phyloP scores from a whole-genome alignment of 371 early-diverging fungal species.

The Saksenaea vasiformis region DNA sequence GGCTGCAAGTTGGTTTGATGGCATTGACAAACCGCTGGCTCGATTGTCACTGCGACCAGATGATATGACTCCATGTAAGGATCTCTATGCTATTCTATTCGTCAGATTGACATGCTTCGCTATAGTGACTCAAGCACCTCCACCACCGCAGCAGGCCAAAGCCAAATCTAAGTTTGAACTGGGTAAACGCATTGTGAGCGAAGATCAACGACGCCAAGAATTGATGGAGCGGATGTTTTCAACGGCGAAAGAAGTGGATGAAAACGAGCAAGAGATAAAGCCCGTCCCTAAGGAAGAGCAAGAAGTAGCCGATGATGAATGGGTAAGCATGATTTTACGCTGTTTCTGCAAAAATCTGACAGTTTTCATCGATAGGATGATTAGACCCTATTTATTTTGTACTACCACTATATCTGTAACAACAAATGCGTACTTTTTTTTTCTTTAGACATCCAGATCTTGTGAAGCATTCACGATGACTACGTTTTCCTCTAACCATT shows the following conservation, averaged over 20 bases:
- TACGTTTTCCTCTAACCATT: neutral
- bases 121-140: slow-evolving; percentile 49
- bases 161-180: slow-evolving; percentile 45
- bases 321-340: slow-evolving; percentile 26
- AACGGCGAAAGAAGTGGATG: slow-evolving; percentile 47
- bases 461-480: neutral
- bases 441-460: neutral
- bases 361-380: too few relatives aligned
- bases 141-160: slow-evolving; percentile 36
- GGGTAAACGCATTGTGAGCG: slow-evolving; percentile 35
- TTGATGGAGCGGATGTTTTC: slow-evolving; percentile 61
- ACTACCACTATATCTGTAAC: too few relatives aligned
- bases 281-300: slow-evolving; percentile 23
- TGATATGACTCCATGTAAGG: slow-evolving; percentile 61
- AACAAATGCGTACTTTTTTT: neutral
- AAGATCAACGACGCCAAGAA: slow-evolving; percentile 46
- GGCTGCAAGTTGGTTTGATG: slow-evolving; percentile 61
- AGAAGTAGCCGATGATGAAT: slow-evolving; percentile 57
- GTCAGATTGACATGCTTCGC: neutral
- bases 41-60: slow-evolving; percentile 58
- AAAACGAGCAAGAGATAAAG: slow-evolving; percentile 37
- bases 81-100: neutral
- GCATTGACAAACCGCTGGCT: slow-evolving; percentile 22
- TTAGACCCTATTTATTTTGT: neutral
- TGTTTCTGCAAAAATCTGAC: neutral